Evolutionary conservation across 768 basidiomycete species (phyloP), one percentile per base, ranked within the genome.

Genomic region (Podaxis pistillaris): DNA sequence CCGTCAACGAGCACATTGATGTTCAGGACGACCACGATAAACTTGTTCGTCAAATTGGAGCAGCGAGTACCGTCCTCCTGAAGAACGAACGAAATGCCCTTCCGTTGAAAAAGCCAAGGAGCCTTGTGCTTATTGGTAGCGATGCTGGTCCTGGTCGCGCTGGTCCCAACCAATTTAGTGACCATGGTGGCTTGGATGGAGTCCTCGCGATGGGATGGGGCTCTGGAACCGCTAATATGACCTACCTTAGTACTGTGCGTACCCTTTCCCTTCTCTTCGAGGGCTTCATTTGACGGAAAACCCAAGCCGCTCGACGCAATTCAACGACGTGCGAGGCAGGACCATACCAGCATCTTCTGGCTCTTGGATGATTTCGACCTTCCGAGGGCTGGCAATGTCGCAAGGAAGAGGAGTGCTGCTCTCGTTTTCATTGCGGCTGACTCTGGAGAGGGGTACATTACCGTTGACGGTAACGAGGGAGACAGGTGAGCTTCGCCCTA

Each of bases 161-260:
- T 30, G 93, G 93, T 0, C 89, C 92, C 0, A 94, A 93, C 68
- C 81, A 85, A 57, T 92, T 86, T 57, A 19, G 74, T 7, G 89
- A 93, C 65, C 84, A 81, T 66, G 86, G 82, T 53, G 86, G 87
- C 26, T 75, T 78, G 33, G 83, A 81, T 53, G 93, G 93, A 9
- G 80, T 90, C 17, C 80, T 97, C 22, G 93, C 93, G 7, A 89
- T 94, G 88, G 94, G 94, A 13, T 97, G 95, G 95, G 95, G 93
- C 40, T 90, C 88, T 55, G 93, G 93, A 4, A 92, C 94, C 0
- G 80, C 85, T 12, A 84, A 86, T 67, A 88, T 91, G 77, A 86
- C 88, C 4, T 94, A 94, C 73, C 83, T 94, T 13, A 75, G 94
- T 63, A 86, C 90, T 53, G 88, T 89, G 60, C 69, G 84, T 76